Base-by-base conservation (phyloP, 2,329 filamentous ascomycete genomes). In the Triangularia verruculosa region DNA sequence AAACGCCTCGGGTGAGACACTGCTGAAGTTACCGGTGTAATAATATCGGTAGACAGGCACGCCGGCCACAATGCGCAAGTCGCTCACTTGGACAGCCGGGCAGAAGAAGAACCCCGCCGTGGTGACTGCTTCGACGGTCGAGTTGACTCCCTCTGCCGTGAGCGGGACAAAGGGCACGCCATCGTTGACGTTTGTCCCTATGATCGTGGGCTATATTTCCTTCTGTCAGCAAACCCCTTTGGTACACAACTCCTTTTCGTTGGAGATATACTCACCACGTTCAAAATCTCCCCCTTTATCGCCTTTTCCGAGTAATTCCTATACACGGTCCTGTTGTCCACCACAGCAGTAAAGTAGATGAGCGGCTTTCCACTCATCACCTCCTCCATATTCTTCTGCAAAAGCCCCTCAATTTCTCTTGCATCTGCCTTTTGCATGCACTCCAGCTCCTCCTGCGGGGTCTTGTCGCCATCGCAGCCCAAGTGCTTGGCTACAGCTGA, bases 401-500 rank as follows among this genome's bases (percentile, higher is more conserved):
- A 65, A 27, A 74, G 74, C 30, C 71, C 72, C 15, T 75, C 70
- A 12, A 80, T 72, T 1, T 25, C 56, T 3, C 52, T 4, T 4
- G 72, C 72, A 9, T 73, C 69, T 43, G 77, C 70, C n/a, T 69
- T 60, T 28, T 74, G 74, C 73, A 80, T 76, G 57, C 78, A 80
- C 32, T 70, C 69, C 7, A 80, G 64, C 51, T 78, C 75, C 6
- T 70, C 64, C 3, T 68, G n/a, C 57, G 0, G 74, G 68, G 0
- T 70, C 72, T 11, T 74, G 75, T 3, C n/a, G n/a, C 78, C 72
- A 3, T 20, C 25, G 27, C 74, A 74, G 0, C 74, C 72, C 0
- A 79, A 72, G 6, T 76, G 71, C 54, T 72, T 72, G 6, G 79
- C 77, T 61, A 80, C 79, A 24, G 74, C 74, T 11, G 72, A 76